phyloP scores from a whole-genome alignment of 2,329 filamentous ascomycete species.

The Cercospora janseana region DNA sequence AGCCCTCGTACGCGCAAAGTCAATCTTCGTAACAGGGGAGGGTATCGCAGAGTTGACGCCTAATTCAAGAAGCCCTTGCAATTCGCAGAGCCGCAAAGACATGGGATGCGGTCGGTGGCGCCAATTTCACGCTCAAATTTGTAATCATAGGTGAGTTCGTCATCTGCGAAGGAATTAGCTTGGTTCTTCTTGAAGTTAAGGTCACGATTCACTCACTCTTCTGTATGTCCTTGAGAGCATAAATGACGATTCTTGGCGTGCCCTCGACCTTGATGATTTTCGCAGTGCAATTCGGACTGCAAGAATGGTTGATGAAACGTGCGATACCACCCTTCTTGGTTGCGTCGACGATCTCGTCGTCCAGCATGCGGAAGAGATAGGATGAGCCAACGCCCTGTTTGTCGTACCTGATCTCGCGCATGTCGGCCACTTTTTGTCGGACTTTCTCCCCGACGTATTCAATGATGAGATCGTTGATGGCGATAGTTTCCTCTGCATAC shows the following conservation, averaged over 20 bases:
- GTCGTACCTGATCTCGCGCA: slow-evolving; percentile 86
- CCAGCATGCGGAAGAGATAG: slow-evolving; percentile 97
- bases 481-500: slow-evolving; percentile 96
- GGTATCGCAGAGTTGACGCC: neutral
- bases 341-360: slow-evolving; percentile 94
- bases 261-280: slow-evolving; percentile 99
- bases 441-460: slow-evolving; percentile 99
- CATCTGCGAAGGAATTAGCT: slow-evolving; percentile 59
- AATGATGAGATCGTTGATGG: slow-evolving; percentile 98
- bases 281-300: slow-evolving; percentile 95
- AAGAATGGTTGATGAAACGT: slow-evolving; percentile 97
- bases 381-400: slow-evolving; percentile 96
- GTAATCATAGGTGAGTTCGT: slow-evolving; percentile 99
- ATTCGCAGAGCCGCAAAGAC: slow-evolving; percentile 89
- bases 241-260: slow-evolving; percentile 97
- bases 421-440: slow-evolving; percentile 93
- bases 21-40: slow-evolving; percentile 2
- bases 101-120: slow-evolving; percentile 91
- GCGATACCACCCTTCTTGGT: slow-evolving; percentile 98
- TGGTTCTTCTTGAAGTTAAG: neutral
- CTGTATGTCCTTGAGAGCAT: slow-evolving; percentile 90
- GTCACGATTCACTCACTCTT: slow-evolving; percentile 67
- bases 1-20: neutral
- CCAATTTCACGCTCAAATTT: slow-evolving; percentile 98
- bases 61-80: slow-evolving; percentile 99